Conservation (phyloP, 2,329 filamentous ascomycete species). For the Cercospora sojina region DNA sequence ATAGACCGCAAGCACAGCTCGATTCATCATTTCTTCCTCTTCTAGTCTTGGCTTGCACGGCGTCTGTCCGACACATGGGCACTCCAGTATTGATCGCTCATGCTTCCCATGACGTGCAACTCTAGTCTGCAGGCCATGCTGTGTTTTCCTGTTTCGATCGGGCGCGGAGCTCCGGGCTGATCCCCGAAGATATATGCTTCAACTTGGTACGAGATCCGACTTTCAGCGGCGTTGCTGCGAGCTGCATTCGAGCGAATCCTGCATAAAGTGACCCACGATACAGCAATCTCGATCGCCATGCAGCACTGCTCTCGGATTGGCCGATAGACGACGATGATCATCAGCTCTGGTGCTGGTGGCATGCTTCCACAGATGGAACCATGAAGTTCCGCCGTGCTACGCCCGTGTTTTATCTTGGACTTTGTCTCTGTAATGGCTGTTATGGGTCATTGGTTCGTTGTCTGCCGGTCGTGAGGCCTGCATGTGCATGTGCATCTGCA, state of each 20-base stretch:
- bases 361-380: neutral
- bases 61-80: neutral
- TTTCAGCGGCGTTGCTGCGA: neutral
- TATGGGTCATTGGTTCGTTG: neutral
- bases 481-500: neutral
- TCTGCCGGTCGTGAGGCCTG: neutral
- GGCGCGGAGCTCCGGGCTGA: neutral
- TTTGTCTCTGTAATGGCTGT: neutral
- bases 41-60: neutral
- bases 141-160: neutral
- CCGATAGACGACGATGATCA: no score
- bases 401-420: neutral
- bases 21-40: no score
- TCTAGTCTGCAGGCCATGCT: neutral
- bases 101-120: neutral
- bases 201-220: neutral
- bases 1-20: no score
- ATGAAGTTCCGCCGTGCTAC: neutral
- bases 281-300: neutral
- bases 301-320: no score
- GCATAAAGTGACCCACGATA: no score
- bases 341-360: no score
- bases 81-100: neutral
- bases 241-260: neutral
- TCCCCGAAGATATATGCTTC: neutral